Evolutionary conservation across 1,139 yeast genomes (phyloP).

Genomic region (Pichia sp.): DNA sequence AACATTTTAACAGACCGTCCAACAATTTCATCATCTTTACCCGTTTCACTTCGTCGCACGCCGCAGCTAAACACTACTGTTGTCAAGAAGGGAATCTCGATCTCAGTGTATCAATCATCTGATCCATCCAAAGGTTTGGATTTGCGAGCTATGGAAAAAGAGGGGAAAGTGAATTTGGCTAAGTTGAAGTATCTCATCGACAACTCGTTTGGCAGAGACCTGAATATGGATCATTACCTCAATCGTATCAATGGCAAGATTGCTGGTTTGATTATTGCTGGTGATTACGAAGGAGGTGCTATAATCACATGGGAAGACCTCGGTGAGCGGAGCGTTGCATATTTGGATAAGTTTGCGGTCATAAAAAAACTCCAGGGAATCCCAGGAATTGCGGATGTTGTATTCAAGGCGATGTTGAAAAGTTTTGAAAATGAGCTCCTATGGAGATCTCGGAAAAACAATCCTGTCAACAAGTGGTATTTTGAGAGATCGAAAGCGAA

Average conservation of each 20-base stretch:
- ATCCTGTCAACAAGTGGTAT: slow-evolving; percentile 97
- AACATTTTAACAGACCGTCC: slow-evolving; percentile 90
- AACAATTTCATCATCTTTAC: slow-evolving; percentile 86
- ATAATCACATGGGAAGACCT: slow-evolving; percentile 60
- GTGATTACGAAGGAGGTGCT: slow-evolving; percentile 95
- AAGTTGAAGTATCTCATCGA: slow-evolving; percentile 62
- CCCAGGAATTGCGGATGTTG: slow-evolving; percentile 88
- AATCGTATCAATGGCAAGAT: slow-evolving; percentile 58
- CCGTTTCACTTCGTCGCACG: slow-evolving; percentile 62
- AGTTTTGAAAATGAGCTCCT: slow-evolving; percentile 70
- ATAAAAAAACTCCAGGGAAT: slow-evolving; percentile 79
- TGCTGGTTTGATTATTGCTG: slow-evolving; percentile 78
- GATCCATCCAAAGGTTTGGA: slow-evolving; percentile 34
- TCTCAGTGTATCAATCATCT: slow-evolving; percentile 42
- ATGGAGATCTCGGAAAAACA: slow-evolving; percentile 83
- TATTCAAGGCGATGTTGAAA: slow-evolving; percentile 70
- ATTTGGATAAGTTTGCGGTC: slow-evolving; percentile 91
- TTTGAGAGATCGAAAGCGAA: slow-evolving; percentile 86
- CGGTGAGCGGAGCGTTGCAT: slow-evolving; percentile 43
- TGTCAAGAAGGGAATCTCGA: slow-evolving; percentile 70
- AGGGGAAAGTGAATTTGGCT: slow-evolving; percentile 49
- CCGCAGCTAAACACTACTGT: slow-evolving; percentile 74
- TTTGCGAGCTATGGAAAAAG: slow-evolving; percentile 41
- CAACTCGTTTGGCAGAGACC: slow-evolving; percentile 68
- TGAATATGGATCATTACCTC: slow-evolving; percentile 63